Evolutionary conservation across 2,329 filamentous ascomycete genomes (phyloP).

Genomic region (Epichloe uncinata): DNA sequence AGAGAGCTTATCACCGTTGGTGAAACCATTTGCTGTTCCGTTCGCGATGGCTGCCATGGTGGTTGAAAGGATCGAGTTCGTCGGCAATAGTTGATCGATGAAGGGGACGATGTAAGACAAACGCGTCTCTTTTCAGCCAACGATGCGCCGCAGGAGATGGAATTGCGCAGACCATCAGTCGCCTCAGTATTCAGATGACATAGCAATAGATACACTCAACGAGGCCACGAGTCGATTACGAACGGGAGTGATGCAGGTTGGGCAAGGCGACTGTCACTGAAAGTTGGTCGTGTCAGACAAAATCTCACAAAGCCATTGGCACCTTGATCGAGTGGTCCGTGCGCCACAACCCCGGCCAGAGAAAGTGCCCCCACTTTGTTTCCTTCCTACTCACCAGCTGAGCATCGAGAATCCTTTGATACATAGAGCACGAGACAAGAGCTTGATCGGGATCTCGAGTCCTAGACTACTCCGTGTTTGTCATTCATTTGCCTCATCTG

Average conservation of each 20-base stretch:
- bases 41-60: conserved; percentile 31
- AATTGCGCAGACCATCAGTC: conserved; percentile 17
- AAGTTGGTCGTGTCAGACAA: background rate
- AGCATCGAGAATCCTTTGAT: too few species aligned
- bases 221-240: background rate
- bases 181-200: conserved; percentile 12
- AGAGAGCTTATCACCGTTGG: conserved; percentile 23
- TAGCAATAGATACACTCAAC: conserved; percentile 11
- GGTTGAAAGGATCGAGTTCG: conserved; percentile 9
- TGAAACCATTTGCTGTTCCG: conserved; percentile 29
- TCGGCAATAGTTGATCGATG: background rate
- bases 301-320: background rate
- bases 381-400: background rate
- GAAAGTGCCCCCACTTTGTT: background rate
- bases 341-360: background rate
- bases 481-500: too few species aligned
- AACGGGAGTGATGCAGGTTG: background rate
- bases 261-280: background rate
- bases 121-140: conserved; percentile 19
- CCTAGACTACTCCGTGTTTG: too few species aligned
- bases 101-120: conserved; percentile 1
- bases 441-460: too few species aligned
- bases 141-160: conserved; percentile 18
- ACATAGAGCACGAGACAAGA: too few species aligned
- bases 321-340: background rate